Evolutionary conservation across 768 basidiomycete genomes (phyloP), one percentile per base, ranked within the genome.

Genomic region (Termitomyces sp.): DNA sequence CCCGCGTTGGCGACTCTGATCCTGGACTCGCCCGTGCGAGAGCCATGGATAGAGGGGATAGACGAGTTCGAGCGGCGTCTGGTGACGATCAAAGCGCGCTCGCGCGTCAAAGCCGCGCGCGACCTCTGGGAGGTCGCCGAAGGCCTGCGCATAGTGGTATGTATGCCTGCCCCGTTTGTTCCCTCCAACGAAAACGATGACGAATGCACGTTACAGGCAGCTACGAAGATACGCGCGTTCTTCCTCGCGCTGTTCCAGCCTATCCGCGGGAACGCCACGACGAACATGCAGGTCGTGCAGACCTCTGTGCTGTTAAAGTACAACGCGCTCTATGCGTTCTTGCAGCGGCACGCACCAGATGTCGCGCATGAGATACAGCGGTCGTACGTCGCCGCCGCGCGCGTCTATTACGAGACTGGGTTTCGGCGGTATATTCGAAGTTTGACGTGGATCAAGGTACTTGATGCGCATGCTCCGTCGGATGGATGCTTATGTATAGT

Each of bases 391-490:
- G 82, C 82, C 36, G 84, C 90, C 30, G 89, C 91, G 14, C 85
- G 95, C 43, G 82, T 91, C 23, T 99, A 97, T 70, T 98, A 94
- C 60, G 97, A 99, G 74, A 98, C 97, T 23, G 93, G 89, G 0
- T 95, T 98, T 70, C 78, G 97, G 61, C 77, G 97, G 46, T 99
- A 98, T 70, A 81, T 87, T 26, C 80, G 97, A 48, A 89, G 87
- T 68, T 76, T 99, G 50, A 83, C 86, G 38, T 85, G 79, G 72
- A 80, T 98, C 54, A 91, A 89, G 80, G 90, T 90, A 47, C 51
- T 75, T 53, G 23, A 43, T 47, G 40, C n/a, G 47, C 48, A 7
- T 20, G 30, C 18, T 56, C 0, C 50, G 36, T 40, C 32, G 20
- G 40, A 43, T 44, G 20, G 40, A 43, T 44, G 28, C 53, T 50